A percentile compares a stretch with the other conserved stretches of the same genome.
Evolutionary conservation across 2,329 filamentous ascomycete genomes (phyloP).

Genomic region (Fusarium begoniae): DNA sequence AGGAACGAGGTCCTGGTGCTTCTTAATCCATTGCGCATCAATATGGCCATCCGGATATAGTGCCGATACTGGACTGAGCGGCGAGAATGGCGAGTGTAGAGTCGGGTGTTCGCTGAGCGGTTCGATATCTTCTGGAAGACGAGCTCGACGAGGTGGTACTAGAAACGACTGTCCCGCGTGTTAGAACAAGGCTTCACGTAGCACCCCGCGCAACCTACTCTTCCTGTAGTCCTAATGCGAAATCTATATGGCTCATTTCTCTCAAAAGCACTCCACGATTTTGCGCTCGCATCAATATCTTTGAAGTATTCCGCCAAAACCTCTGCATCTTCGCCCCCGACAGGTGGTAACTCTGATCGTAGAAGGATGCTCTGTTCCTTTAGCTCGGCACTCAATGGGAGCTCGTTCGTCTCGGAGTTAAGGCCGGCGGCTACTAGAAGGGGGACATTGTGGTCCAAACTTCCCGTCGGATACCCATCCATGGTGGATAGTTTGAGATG

Average conservation of each 20-base stretch:
- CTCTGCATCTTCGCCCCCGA: conserved; percentile 72
- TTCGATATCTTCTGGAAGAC: conserved; percentile 61
- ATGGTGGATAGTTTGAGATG: conserved; percentile 56
- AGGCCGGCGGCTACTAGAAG: conserved; percentile 85
- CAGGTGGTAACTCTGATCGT: conserved; percentile 73
- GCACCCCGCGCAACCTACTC: conserved; percentile 66
- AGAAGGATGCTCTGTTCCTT: conserved; percentile 69
- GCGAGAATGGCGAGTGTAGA: conserved; percentile 93
- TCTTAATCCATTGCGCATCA: conserved; percentile 82
- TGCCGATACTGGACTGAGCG: conserved; percentile 81
- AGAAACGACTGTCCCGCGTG: conserved; percentile 57
- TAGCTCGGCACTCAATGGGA: conserved; percentile 59
- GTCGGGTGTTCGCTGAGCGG: conserved; percentile 58
- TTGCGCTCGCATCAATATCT: conserved; percentile 68
- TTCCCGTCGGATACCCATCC: conserved; percentile 82
- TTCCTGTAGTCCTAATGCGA: conserved; percentile 77
- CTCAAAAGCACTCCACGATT: conserved; percentile 73
- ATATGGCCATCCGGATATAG: conserved; percentile 92
- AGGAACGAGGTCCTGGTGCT: conserved; percentile 87
- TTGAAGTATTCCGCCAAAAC: conserved; percentile 73
- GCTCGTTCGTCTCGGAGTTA: conserved; percentile 52
- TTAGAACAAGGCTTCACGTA: conserved; percentile 41
- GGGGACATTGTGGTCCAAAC: conserved; percentile 87
- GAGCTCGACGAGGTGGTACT: conserved; percentile 66
- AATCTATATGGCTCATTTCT: conserved; percentile 66